phyloP scores from a whole-genome alignment of 345 rosid species.

The Erysimum cheiranthoides region DNA sequence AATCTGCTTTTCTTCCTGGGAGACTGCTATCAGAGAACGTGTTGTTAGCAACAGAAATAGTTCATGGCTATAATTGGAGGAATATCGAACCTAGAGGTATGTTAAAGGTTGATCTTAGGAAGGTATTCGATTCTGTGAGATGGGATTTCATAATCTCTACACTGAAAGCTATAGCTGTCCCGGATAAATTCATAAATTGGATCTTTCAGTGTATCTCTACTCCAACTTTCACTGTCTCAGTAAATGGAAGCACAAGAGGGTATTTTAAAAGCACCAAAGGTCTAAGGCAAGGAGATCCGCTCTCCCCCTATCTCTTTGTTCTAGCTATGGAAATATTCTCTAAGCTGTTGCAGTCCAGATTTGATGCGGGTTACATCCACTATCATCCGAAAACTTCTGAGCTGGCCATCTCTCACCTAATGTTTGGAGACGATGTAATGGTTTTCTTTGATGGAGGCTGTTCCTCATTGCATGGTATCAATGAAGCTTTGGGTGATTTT shows the following conservation, averaged over 20 bases:
- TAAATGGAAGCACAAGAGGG: no score
- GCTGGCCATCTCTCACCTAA: background rate
- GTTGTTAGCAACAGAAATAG: no score
- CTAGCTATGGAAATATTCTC: background rate
- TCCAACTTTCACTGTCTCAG: no score
- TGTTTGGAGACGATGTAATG: no score
- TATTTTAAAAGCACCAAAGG: no score
- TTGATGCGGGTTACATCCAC: background rate
- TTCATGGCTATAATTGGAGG: no score
- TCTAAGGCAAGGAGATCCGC: background rate
- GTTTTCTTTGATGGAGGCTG: background rate
- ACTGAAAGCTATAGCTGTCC: no score
- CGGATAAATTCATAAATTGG: no score
- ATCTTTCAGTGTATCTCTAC: no score
- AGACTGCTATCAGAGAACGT: no score
- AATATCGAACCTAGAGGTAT: background rate
- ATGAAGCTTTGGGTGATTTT: background rate
- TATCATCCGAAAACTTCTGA: background rate
- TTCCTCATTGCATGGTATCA: background rate
- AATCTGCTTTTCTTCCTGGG: no score
- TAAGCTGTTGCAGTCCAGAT: no score
- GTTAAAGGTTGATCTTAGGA: background rate
- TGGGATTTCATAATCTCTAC: background rate
- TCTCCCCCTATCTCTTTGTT: background rate
- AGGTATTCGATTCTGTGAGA: background rate